phyloP scores from a whole-genome alignment of 2,329 filamentous ascomycete species.

The Incumbomyces delicatus region DNA sequence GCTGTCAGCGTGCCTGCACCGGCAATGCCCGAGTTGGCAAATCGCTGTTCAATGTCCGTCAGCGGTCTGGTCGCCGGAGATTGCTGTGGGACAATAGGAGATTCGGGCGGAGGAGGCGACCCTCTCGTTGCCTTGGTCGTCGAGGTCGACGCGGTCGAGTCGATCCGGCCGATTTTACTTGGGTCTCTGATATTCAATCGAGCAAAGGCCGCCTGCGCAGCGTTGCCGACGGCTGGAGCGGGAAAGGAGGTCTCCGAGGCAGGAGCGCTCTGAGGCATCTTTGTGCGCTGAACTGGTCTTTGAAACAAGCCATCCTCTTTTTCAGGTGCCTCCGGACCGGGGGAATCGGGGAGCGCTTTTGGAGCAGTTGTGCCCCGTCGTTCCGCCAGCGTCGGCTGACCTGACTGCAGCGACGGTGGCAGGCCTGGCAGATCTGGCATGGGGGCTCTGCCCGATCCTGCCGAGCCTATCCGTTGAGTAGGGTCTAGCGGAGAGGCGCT shows the following conservation, averaged over 20 bases:
- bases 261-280: slow-evolving; percentile 11
- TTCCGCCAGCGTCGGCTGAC: slow-evolving; percentile 59
- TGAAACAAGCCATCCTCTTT: slow-evolving; percentile 67
- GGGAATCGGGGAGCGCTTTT: slow-evolving; percentile 73
- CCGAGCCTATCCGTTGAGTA: slow-evolving; percentile 29
- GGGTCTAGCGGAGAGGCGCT: slow-evolving; percentile 8
- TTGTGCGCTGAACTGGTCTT: slow-evolving; percentile 40
- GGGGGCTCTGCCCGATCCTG: slow-evolving; percentile 31
- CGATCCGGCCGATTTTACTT: slow-evolving; percentile 50
- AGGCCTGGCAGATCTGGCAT: slow-evolving; percentile 33
- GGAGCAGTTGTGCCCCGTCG: slow-evolving; percentile 65
- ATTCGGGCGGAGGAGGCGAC: slow-evolving; percentile 90
- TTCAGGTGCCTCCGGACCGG: slow-evolving; percentile 64
- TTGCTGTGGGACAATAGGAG: slow-evolving; percentile 61
- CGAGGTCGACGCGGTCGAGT: slow-evolving; percentile 82
- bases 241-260: slow-evolving; percentile 2
- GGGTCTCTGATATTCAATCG: slow-evolving; percentile 44
- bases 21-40: slow-evolving; percentile 82
- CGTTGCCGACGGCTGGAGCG: slow-evolving; percentile 13
- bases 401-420: slow-evolving; percentile 28
- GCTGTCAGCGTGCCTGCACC: slow-evolving; percentile 73
- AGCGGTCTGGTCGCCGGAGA: slow-evolving; percentile 37
- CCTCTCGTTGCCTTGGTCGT: slow-evolving; percentile 87
- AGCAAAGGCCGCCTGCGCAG: slow-evolving; percentile 15
- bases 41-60: slow-evolving; percentile 80